Percentiles rank a stretch among this genome's conserved stretches.
Evolutionary conservation across 495 filamentous ascomycete genomes (phyloP).

Genomic region (Hyaloscypha bicolor): DNA sequence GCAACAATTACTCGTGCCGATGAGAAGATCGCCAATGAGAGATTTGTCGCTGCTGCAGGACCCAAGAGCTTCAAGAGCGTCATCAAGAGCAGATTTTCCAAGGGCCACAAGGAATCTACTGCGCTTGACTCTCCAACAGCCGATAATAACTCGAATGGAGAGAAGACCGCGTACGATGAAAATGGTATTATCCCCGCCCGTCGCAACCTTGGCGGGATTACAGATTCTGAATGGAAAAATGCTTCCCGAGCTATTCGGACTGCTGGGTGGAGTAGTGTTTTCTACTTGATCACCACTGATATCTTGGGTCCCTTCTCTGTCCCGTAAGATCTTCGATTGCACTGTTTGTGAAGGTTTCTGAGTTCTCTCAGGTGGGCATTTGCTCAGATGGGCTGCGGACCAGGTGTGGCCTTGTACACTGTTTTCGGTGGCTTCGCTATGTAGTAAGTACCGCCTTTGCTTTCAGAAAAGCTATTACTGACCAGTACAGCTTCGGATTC

Average conservation of each 20-base stretch:
- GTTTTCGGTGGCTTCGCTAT: slow-evolving; percentile 53
- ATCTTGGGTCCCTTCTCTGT: slow-evolving; percentile 60
- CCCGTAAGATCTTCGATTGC: slow-evolving; percentile 25
- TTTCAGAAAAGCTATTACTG: not conserved
- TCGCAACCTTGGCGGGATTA: slow-evolving; percentile 28
- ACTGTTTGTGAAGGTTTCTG: not conserved
- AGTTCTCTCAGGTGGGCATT: slow-evolving; percentile 29
- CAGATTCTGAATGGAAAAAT: slow-evolving; percentile 45
- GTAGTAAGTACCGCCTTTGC: slow-evolving; percentile 16
- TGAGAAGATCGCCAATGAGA: slow-evolving; percentile 41
- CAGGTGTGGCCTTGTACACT: slow-evolving; percentile 50
- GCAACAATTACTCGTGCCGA: slow-evolving; percentile 47
- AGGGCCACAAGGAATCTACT: slow-evolving; percentile 6
- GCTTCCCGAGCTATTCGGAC: slow-evolving; percentile 51
- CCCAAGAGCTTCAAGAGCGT: slow-evolving; percentile 35
- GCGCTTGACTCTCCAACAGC: not conserved
- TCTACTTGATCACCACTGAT: slow-evolving; percentile 61
- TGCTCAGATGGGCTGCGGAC: slow-evolving; percentile 44
- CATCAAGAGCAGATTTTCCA: slow-evolving; percentile 37
- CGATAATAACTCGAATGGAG: slow-evolving; percentile 7
- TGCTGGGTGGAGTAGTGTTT: slow-evolving; percentile 50
- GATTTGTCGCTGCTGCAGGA: slow-evolving; percentile 28
- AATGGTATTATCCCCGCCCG: slow-evolving; percentile 1
- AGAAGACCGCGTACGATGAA: slow-evolving; percentile 16
- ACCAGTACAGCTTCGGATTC: slow-evolving; percentile 22